Conservation (phyloP, 2,329 filamentous ascomycete species). For the Parastagonospora nodorum region DNA sequence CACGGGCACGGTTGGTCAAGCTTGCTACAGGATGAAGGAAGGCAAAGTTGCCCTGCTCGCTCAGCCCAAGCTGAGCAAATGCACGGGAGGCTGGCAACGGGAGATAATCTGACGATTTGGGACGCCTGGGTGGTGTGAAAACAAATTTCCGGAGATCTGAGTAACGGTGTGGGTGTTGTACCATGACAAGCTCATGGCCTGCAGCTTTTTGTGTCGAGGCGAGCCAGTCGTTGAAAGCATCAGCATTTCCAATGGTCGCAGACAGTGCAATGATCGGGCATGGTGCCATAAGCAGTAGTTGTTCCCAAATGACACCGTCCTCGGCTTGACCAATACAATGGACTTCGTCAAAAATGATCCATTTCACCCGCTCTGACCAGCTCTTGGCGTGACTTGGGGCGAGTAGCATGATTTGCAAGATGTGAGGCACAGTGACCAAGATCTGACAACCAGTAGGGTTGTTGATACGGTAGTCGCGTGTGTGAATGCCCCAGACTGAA, state of each 20-base stretch:
- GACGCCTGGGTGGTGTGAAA: constrained; percentile 57
- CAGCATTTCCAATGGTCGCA: constrained; percentile 77
- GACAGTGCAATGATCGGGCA: constrained; percentile 81
- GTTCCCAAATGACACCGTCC: constrained; percentile 79
- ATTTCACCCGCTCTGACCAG: constrained; percentile 71
- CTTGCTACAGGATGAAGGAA: constrained; percentile 71
- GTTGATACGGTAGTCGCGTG: constrained; percentile 75
- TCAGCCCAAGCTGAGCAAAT: constrained; percentile 53
- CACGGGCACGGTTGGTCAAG: constrained; percentile 65
- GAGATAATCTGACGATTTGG: constrained; percentile 51
- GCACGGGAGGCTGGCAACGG: constrained; percentile 51
- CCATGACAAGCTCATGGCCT: constrained; percentile 68
- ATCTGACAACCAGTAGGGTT: constrained; percentile 74
- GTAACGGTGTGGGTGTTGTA: constrained; percentile 71
- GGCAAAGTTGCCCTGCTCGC: constrained; percentile 56
- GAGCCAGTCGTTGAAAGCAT: constrained; percentile 73
- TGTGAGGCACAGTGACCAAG: constrained; percentile 76
- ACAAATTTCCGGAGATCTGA: constrained; percentile 79
- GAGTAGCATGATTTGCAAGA: constrained; percentile 76
- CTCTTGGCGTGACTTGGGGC: constrained; percentile 68
- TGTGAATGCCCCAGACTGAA: constrained; percentile 80
- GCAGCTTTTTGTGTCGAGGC: constrained; percentile 65
- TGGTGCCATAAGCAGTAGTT: constrained; percentile 72
- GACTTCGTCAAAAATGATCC: constrained; percentile 83
- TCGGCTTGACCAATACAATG: constrained; percentile 79